Conservation (phyloP, 495 filamentous ascomycete genomes). For the Melanomma pulvis-pyrius region DNA sequence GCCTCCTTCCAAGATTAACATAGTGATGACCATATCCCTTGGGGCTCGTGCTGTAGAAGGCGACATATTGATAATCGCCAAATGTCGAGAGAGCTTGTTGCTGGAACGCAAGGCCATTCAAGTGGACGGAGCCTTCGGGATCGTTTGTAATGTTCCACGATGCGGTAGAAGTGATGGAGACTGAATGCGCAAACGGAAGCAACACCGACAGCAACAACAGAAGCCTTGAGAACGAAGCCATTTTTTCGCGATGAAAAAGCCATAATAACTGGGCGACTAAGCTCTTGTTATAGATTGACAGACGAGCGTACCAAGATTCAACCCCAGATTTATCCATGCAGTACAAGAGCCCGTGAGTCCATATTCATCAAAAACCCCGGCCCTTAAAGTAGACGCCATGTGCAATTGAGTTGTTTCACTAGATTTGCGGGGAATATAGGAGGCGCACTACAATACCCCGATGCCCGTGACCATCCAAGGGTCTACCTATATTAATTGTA, state of each 20-base stretch:
- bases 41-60: slow-evolving; percentile 19
- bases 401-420: not conserved
- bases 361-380: not conserved
- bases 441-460: not conserved
- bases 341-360: not conserved
- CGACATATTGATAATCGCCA: slow-evolving; percentile 28
- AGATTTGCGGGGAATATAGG: not conserved
- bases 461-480: not conserved
- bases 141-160: slow-evolving; percentile 22
- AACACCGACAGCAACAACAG: not conserved
- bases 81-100: slow-evolving; percentile 22
- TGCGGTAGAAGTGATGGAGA: slow-evolving; percentile 15
- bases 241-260: not conserved
- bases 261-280: not conserved
- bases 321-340: not conserved
- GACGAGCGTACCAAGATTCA: not conserved
- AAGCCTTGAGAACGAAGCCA: not conserved
- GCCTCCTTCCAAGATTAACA: slow-evolving; percentile 21
- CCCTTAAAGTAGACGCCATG: not conserved
- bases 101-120: slow-evolving; percentile 27
- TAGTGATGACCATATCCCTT: slow-evolving; percentile 26
- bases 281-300: not conserved
- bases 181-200: not conserved
- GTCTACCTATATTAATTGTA: not conserved
- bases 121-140: slow-evolving; percentile 19